These are phyloP conservation scores for Pythium phragmitis DNA, from an alignment of 352 stramenopile genomes.

Conservation along the genomic window DNA sequence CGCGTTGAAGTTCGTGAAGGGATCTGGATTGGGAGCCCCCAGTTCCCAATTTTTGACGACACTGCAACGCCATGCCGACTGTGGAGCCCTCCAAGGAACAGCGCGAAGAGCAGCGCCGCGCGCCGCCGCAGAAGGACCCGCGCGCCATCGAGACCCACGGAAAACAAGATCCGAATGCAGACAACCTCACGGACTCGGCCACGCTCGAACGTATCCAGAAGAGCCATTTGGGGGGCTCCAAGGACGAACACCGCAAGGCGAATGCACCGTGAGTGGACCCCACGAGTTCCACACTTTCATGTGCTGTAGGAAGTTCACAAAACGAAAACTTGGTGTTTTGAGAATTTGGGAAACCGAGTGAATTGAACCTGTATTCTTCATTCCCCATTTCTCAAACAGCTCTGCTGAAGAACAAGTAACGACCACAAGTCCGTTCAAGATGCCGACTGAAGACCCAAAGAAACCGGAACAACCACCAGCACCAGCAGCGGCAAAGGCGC, in stretches of 20 bases:
- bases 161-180: conserved; percentile 1
- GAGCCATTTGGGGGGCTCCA: conserved; percentile 14
- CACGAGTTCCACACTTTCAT: neutral
- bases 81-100: conserved; percentile 17
- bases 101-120: conserved; percentile 9
- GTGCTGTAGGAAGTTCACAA: no score
- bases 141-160: neutral
- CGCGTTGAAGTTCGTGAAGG: conserved; percentile 1
- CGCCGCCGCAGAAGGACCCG: conserved; percentile 16
- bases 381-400: neutral
- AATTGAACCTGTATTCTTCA: neutral
- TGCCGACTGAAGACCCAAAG: neutral
- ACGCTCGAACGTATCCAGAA: conserved; percentile 24
- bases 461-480: neutral
- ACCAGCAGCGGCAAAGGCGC: neutral
- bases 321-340: no score
- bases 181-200: conserved; percentile 15
- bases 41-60: neutral
- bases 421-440: neutral
- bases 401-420: neutral
- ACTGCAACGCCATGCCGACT: conserved; percentile 10
- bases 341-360: neutral
- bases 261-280: conserved; percentile 7
- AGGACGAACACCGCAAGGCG: conserved; percentile 15
- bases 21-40: neutral